phyloP scores from a whole-genome alignment of 768 basidiomycete genomes.

The Lyophyllum decastes region DNA sequence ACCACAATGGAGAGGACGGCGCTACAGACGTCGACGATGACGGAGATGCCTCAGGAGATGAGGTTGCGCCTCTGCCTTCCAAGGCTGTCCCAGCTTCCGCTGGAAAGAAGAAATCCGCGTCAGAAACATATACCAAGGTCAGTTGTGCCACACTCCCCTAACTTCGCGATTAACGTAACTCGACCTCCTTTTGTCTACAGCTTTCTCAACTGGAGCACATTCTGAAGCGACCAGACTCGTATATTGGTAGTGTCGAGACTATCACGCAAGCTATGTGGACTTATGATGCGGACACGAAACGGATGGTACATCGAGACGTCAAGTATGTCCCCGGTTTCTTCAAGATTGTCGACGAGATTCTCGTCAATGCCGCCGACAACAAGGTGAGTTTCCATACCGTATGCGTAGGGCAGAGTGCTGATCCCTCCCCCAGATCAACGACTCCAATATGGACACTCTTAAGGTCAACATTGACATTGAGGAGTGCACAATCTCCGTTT shows the following conservation, averaged over 20 bases:
- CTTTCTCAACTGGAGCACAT: conserved; percentile 95
- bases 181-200: conserved; percentile 40
- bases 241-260: conserved; percentile 94
- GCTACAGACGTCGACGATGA: conserved; percentile 42
- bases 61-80: conserved; percentile 24
- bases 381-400: conserved; percentile 59
- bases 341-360: conserved; percentile 99
- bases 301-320: conserved; percentile 80
- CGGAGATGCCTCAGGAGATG: conserved; percentile 36
- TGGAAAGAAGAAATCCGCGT: conserved; percentile 83
- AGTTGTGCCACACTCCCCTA: conserved; percentile 16
- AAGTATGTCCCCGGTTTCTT: conserved; percentile 97
- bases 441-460: conserved; percentile 85
- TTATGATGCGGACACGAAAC: conserved; percentile 80
- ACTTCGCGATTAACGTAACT: not conserved
- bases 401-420: not conserved
- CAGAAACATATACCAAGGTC: conserved; percentile 91
- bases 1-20: conserved; percentile 58
- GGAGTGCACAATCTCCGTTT: conserved; percentile 83
- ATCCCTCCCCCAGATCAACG: conserved; percentile 71
- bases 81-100: conserved; percentile 24
- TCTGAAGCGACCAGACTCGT: conserved; percentile 88
- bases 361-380: conserved; percentile 99
- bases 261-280: conserved; percentile 92
- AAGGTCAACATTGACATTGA: conserved; percentile 88